These are phyloP conservation scores for Colletotrichum sp. DNA, from an alignment of 2,329 filamentous ascomycete species.

Conservation along the genomic window DNA sequence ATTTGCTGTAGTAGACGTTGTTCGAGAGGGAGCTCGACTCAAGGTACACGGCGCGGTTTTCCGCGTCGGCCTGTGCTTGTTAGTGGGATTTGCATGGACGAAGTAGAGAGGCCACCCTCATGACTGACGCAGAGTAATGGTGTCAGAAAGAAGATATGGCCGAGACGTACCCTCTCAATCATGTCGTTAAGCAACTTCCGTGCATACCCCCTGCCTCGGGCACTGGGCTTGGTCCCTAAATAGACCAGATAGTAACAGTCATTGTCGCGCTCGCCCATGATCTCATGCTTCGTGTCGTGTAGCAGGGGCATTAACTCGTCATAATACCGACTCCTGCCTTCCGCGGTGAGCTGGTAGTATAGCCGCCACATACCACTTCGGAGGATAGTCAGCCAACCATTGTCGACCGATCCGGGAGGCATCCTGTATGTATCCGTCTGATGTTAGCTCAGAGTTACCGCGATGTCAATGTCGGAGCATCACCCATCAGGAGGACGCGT, in stretches of 20 bases:
- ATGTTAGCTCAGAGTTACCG: slow-evolving; percentile 7
- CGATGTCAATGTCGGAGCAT: neutral
- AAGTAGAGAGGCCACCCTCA: neutral
- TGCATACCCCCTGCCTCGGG: slow-evolving; percentile 76
- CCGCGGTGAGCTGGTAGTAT: slow-evolving; percentile 73
- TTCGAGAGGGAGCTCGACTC: slow-evolving; percentile 77
- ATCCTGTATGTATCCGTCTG: slow-evolving; percentile 57
- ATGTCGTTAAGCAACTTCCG: slow-evolving; percentile 74
- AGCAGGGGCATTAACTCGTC: slow-evolving; percentile 78
- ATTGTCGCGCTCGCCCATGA: slow-evolving; percentile 70
- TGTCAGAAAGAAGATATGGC: neutral
- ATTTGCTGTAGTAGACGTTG: slow-evolving; percentile 74
- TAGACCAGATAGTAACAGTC: slow-evolving; percentile 85
- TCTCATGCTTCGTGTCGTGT: slow-evolving; percentile 71
- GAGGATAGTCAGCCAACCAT: slow-evolving; percentile 74
- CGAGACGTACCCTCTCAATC: slow-evolving; percentile 61
- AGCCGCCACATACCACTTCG: slow-evolving; percentile 81
- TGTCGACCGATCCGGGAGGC: slow-evolving; percentile 75
- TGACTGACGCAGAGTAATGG: neutral
- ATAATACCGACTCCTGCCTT: slow-evolving; percentile 78
- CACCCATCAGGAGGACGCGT: neutral
- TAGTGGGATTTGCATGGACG: neutral
- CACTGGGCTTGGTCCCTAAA: slow-evolving; percentile 75
- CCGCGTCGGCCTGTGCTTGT: slow-evolving; percentile 64
- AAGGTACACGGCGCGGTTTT: slow-evolving; percentile 74